Evolutionary conservation across 306 rosid genomes (phyloP).

Genomic region (Biancaea sappan): DNA sequence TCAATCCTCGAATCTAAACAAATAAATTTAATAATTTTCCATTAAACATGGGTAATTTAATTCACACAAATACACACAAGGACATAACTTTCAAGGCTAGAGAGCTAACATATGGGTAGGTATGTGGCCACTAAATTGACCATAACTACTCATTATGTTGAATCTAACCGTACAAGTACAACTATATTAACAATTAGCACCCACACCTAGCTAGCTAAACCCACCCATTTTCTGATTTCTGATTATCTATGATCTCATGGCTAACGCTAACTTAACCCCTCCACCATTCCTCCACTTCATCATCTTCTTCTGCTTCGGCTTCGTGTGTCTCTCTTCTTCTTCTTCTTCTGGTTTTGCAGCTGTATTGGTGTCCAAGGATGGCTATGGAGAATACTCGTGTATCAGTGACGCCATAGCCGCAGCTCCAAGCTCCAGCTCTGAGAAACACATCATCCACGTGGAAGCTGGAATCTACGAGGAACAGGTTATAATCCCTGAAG

Average conservation of each 20-base stretch:
- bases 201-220: not conserved
- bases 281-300: not conserved
- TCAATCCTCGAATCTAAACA: too few species aligned
- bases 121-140: not conserved
- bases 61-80: not conserved
- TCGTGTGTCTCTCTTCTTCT: not conserved
- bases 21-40: too few species aligned
- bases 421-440: not conserved
- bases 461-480: not conserved
- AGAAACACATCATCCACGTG: not conserved
- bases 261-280: not conserved
- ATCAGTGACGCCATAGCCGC: not conserved
- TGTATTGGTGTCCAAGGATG: not conserved
- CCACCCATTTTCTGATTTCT: too few species aligned
- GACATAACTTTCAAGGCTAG: not conserved
- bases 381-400: not conserved
- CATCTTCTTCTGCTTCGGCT: too few species aligned
- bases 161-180: too few species aligned
- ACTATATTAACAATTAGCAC: too few species aligned
- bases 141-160: too few species aligned
- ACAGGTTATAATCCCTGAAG: not conserved
- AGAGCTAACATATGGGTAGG: not conserved
- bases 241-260: not conserved
- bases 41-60: too few species aligned
- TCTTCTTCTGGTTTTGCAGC: not conserved